These are phyloP conservation scores for Amesomyces nigricolor DNA, from an alignment of 2,329 filamentous ascomycete genomes.

Conservation along the genomic window DNA sequence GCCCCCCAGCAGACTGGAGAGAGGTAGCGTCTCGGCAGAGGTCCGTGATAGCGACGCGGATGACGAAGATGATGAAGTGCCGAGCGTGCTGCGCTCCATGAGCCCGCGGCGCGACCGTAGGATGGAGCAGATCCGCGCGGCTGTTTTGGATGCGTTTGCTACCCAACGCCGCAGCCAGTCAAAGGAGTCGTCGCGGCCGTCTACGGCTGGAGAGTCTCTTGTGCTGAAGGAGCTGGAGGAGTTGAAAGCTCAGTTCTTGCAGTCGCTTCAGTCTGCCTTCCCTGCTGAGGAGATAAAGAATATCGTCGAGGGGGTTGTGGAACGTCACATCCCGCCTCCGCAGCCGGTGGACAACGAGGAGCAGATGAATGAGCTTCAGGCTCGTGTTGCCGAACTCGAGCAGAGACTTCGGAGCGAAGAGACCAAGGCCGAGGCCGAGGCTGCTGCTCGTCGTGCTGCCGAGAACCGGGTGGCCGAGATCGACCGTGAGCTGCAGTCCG, in stretches of 20 bases:
- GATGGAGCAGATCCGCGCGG: constrained; percentile 72
- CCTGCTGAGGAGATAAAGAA: constrained; percentile 51
- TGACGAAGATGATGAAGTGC: constrained; percentile 75
- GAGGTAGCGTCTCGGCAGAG: constrained; percentile 65
- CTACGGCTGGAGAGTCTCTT: constrained; percentile 35
- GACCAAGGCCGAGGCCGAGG: constrained; percentile 44
- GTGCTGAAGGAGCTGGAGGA: constrained; percentile 63
- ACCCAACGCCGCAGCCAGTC: constrained; percentile 44
- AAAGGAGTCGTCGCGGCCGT: constrained; percentile 29
- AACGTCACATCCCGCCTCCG: constrained; percentile 50
- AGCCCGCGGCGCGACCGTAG: constrained; percentile 76
- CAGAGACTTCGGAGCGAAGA: constrained; percentile 47
- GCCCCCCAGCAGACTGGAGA: constrained; percentile 51
- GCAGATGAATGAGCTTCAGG: constrained; percentile 53
- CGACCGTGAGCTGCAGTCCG: constrained; percentile 48
- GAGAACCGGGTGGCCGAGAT: constrained; percentile 51
- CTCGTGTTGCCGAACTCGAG: constrained; percentile 55
- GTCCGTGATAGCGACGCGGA: constrained; percentile 82
- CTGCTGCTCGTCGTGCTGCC: constrained; percentile 43
- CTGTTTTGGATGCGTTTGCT: constrained; percentile 67
- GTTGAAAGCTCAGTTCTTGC: constrained; percentile 50
- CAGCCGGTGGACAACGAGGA: constrained; percentile 45
- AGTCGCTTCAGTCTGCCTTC: constrained; percentile 41
- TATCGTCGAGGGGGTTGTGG: constrained; percentile 59
- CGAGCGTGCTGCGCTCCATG: constrained; percentile 57